Percentiles rank a stretch among this genome's conserved stretches.
phyloP scores from a whole-genome alignment of 495 filamentous ascomycete species.

The Cercophora samala region DNA sequence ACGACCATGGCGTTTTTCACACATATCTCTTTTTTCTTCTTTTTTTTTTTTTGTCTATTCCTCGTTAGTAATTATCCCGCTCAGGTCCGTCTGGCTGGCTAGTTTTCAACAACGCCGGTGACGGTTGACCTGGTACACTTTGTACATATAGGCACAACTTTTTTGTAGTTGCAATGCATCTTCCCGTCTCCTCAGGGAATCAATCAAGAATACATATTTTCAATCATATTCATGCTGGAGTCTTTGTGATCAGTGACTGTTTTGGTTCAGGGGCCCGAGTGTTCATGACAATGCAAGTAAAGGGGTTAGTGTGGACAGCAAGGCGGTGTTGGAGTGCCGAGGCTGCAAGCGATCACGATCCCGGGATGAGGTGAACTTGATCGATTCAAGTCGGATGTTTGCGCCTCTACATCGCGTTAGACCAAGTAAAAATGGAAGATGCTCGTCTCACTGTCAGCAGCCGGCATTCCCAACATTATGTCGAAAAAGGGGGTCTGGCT shows the following conservation, averaged over 20 bases:
- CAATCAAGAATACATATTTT: slow-evolving; percentile 9
- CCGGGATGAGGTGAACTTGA: too few species aligned
- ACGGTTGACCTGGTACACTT: not conserved
- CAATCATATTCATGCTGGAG: not conserved
- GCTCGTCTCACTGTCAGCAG: not conserved
- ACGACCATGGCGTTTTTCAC: slow-evolving; percentile 18
- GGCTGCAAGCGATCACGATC: not conserved
- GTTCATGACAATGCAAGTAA: not conserved
- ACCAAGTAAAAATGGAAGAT: not conserved
- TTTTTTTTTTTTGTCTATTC: slow-evolving; percentile 7
- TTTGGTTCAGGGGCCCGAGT: too few species aligned
- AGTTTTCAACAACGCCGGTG: slow-evolving; percentile 2
- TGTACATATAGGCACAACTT: not conserved
- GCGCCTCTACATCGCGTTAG: not conserved
- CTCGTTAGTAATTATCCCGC: slow-evolving; percentile 13
- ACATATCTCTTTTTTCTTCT: slow-evolving; percentile 5
- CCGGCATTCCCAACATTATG: not conserved
- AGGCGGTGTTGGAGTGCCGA: not conserved
- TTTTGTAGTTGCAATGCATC: slow-evolving; percentile 13
- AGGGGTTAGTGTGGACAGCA: not conserved
- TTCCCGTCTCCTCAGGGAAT: slow-evolving; percentile 14
- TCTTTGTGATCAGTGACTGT: not conserved
- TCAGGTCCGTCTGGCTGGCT: not conserved
- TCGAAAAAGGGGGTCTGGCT: not conserved
- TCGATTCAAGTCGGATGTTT: not conserved